These are phyloP conservation scores for Cubamyces sp. DNA, from an alignment of 768 basidiomycete species.

Conservation along the genomic window DNA sequence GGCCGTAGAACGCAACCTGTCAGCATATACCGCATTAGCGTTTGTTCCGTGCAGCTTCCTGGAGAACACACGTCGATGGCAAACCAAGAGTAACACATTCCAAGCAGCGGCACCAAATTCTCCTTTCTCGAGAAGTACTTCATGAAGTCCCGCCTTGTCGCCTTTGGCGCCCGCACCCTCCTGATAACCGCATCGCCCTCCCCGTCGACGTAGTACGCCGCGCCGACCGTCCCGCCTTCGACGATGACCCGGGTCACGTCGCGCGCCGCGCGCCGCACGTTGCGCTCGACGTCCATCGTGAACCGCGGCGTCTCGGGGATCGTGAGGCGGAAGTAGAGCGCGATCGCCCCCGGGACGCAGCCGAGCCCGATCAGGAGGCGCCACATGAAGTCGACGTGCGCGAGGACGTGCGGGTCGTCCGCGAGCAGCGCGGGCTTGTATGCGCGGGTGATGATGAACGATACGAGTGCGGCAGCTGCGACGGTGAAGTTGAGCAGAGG, in stretches of 20 bases:
- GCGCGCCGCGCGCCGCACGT: constrained; percentile 45
- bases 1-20: constrained; percentile 51
- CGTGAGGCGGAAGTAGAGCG: constrained; percentile 52
- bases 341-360: constrained; percentile 47
- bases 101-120: constrained; percentile 81
- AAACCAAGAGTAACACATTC: constrained; percentile 87
- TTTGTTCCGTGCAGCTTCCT: background rate
- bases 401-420: constrained; percentile 40
- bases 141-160: constrained; percentile 54
- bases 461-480: constrained; percentile 67
- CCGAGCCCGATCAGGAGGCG: constrained; percentile 52
- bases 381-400: constrained; percentile 63
- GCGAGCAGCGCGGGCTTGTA: constrained; percentile 67
- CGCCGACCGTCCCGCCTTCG: constrained; percentile 30
- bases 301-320: constrained; percentile 55
- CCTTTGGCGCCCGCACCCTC: constrained; percentile 49
- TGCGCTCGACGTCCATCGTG: constrained; percentile 55
- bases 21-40: constrained; percentile 17
- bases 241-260: constrained; percentile 46
- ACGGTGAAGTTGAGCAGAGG: constrained; percentile 29
- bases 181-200: constrained; percentile 62
- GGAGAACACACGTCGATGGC: constrained; percentile 69
- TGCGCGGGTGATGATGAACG: constrained; percentile 64
- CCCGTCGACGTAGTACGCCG: constrained; percentile 37
- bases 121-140: constrained; percentile 70